A percentile compares a stretch with the other conserved stretches of the same genome.
Conservation (phyloP, 2,329 filamentous ascomycete genomes). For the Salinomyces thailandicus region DNA sequence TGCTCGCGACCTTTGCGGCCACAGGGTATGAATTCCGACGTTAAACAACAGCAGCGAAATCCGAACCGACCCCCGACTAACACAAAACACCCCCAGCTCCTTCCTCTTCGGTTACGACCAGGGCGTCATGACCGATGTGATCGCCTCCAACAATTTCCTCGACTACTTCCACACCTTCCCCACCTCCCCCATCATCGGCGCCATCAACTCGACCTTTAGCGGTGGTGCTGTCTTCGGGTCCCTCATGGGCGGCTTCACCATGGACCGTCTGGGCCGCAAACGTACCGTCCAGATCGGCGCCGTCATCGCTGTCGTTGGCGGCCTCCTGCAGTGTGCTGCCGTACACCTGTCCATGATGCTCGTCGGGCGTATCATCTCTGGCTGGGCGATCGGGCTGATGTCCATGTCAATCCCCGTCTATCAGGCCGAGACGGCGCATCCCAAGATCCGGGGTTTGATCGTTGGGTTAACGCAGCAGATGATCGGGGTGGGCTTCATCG, state of each 20-base stretch:
- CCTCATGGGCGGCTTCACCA: constrained; percentile 45
- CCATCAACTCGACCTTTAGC: constrained; percentile 54
- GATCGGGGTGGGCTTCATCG: constrained; percentile 48
- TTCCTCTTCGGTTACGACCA: constrained; percentile 42
- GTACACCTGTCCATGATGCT: constrained; percentile 47
- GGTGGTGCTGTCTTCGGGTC: constrained; percentile 48
- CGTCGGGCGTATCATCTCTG: constrained; percentile 49
- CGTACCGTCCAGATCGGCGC: constrained; percentile 51
- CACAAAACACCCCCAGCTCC: constrained; percentile 13
- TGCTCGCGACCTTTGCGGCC: constrained; percentile 20
- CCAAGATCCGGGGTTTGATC: constrained; percentile 32
- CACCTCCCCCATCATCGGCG: constrained; percentile 46
- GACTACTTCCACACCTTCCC: constrained; percentile 44
- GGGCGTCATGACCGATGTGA: constrained; percentile 41
- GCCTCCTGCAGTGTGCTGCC: constrained; percentile 48
- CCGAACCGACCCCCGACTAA: constrained; percentile 6
- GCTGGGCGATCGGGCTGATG: constrained; percentile 48
- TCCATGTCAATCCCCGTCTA: constrained; percentile 50
- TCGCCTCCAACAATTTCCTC: constrained; percentile 47
- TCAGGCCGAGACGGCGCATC: constrained; percentile 32
- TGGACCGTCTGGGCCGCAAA: constrained; percentile 51
- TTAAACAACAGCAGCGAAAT: not conserved
- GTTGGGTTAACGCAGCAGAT: constrained; percentile 44
- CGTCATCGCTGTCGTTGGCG: constrained; percentile 47
- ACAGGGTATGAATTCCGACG: constrained; percentile 20